Evolutionary conservation across 257 asterid genomes (phyloP), one percentile per base, ranked within the genome.

Genomic region (Capsicum pubescens): DNA sequence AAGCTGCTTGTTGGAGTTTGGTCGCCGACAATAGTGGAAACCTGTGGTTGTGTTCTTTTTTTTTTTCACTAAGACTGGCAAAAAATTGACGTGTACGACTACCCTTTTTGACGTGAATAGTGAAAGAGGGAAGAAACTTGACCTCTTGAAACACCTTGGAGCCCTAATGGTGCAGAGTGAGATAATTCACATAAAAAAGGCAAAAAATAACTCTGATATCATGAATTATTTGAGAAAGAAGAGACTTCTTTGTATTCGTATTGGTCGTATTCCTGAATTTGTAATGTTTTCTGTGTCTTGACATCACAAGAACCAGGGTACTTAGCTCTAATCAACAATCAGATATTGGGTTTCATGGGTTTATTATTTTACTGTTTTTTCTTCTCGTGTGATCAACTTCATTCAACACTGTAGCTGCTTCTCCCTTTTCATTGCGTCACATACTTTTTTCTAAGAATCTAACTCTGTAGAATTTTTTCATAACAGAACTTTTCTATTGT

Each of bases 381-480:
- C 54, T 76, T 76, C 44, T 76, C 81, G 21, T 21, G 26, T 15
- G 81, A 76, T 21, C 63, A 76, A 52, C n/a, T 50, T 74, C 42
- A 50, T 74, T 50, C 81, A 44, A 76, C 46, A 52, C 14, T 52
- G 19, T 54, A 21, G 42, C 46, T 52, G 63, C 46, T 70, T 70
- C 57, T 76, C 46, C 46, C 81, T 70, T 70, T 70, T 52, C 46
- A 26, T 7, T 52, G 19, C 63, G 46, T 26, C 1, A 1, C 81
- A 52, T 50, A 26, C 81, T 48, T 52, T 14, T 50, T 72, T n/a
- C 81, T 12, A 13, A 15, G 61, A 52, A 76, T 76, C 63, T 76
- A 55, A 26, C 48, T 52, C 26, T 26, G 17, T 26, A 54, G 50
- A 13, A 76, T 14, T 76, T 76, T 52, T 9, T 76, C 81, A 26